Percentiles rank a stretch among this genome's conserved stretches.
Conservation (phyloP, 257 asterid species). For the Lantana camara region DNA sequence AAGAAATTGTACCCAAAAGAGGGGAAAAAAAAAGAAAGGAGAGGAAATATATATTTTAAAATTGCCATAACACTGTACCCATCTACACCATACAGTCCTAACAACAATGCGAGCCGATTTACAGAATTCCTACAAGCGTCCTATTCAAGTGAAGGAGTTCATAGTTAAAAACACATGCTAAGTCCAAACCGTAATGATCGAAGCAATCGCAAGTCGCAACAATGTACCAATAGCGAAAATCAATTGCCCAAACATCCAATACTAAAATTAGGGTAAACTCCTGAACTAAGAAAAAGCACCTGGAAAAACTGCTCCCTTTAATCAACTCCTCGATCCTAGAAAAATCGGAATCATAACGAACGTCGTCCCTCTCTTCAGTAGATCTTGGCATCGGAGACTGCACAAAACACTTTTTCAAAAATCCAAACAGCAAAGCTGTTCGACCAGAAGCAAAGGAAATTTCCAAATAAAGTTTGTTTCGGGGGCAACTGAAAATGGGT, state of each 20-base stretch:
- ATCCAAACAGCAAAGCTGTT: constrained; percentile 17
- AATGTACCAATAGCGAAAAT: constrained; percentile 13
- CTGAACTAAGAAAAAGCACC: constrained; percentile 45
- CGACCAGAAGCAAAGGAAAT: not conserved
- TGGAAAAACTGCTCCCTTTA: constrained; percentile 61
- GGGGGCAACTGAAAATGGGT: not conserved
- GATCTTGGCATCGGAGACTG: constrained; percentile 52
- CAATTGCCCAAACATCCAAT: constrained; percentile 24
- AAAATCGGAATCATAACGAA: constrained; percentile 43
- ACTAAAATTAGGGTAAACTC: constrained; percentile 26
- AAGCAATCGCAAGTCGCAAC: not conserved
- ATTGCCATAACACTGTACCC: not conserved
- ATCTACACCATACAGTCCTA: not conserved
- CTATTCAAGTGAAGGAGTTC: constrained; percentile 10
- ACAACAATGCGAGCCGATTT: not conserved
- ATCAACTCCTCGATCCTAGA: constrained; percentile 72
- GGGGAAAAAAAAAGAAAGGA: not conserved
- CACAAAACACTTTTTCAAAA: constrained; percentile 23
- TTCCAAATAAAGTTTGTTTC: not conserved
- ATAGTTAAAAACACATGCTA: constrained; percentile 19
- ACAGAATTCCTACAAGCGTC: not conserved
- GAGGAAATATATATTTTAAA: not conserved
- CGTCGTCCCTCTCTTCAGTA: constrained; percentile 38
- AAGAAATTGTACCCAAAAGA: not conserved
- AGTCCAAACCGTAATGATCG: not conserved